Conservation (phyloP, 805 yeast species). For the Debaryomyces castellii region DNA sequence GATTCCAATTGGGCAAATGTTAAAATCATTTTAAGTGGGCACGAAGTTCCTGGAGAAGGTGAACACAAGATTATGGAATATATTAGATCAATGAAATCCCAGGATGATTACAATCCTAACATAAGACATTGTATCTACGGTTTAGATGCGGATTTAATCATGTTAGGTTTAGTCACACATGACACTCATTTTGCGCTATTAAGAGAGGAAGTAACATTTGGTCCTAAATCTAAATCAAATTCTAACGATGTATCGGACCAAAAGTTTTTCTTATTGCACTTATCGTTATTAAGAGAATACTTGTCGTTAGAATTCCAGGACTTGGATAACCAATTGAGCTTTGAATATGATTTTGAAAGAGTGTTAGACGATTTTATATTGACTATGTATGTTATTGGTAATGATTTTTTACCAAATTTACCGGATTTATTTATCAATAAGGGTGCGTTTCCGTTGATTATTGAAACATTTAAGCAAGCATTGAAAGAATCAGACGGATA, state of each 20-base stretch:
- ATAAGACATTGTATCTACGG: conserved; percentile 97
- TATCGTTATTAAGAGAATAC: conserved; percentile 88
- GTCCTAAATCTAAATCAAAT: conserved; percentile 44
- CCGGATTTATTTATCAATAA: conserved; percentile 92
- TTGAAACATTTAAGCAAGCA: conserved; percentile 84
- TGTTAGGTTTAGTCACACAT: conserved; percentile 86
- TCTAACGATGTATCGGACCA: conserved; percentile 65
- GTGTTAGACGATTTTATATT: conserved; percentile 89
- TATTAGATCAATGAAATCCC: conserved; percentile 77
- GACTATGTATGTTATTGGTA: conserved; percentile 92
- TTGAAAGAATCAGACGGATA: conserved; percentile 77
- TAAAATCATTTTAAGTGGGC: conserved; percentile 90
- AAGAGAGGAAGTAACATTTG: conserved; percentile 95
- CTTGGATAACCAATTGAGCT: conserved; percentile 59
- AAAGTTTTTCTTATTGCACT: conserved; percentile 77
- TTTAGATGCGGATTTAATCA: conserved; percentile 94
- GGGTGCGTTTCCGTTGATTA: conserved; percentile 92
- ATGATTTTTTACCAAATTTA: conserved; percentile 94
- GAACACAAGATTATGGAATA: conserved; percentile 97
- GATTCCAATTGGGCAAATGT: conserved; percentile 94
- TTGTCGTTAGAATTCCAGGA: conserved; percentile 80
- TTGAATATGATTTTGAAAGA: conserved; percentile 81
- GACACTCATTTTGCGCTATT: conserved; percentile 94
- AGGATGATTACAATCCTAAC: conserved; percentile 77
- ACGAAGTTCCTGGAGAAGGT: conserved; percentile 99